phyloP scores from a whole-genome alignment of 306 rosid genomes.

The Parietaria judaica region DNA sequence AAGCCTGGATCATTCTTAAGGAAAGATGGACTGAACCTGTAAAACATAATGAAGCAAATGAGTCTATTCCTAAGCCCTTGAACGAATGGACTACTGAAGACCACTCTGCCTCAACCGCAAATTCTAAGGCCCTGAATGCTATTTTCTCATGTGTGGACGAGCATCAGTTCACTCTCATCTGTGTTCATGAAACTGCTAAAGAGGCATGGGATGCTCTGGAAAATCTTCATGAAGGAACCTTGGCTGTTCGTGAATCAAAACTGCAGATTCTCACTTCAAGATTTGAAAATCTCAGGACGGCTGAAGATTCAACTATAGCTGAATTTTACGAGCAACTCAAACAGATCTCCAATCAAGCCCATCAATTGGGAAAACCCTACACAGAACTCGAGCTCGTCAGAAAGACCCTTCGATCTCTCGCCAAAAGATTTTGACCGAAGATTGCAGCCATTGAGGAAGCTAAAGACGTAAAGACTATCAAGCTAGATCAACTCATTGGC shows the following conservation, averaged over 20 bases:
- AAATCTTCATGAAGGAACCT: neutral
- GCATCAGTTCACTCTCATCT: neutral
- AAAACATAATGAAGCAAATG: neutral
- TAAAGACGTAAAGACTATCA: neutral
- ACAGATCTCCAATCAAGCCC: neutral
- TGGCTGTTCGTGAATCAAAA: neutral
- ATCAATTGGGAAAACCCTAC: neutral
- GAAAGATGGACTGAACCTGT: neutral
- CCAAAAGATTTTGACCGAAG: neutral
- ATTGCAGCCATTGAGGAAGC: constrained; percentile 7
- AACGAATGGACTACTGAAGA: neutral
- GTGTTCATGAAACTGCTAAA: neutral
- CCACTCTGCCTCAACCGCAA: neutral
- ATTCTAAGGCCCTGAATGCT: neutral
- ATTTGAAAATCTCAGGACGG: neutral
- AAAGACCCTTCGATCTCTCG: neutral
- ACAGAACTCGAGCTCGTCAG: neutral
- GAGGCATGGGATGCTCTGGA: neutral
- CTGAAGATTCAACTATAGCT: neutral
- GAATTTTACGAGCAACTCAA: neutral
- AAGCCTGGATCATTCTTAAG: neutral
- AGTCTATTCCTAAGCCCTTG: neutral
- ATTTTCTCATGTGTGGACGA: neutral
- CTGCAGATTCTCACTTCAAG: neutral
- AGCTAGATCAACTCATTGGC: neutral